Evolutionary conservation across 2,329 filamentous ascomycete genomes (phyloP).

Genomic region (Apiospora aurea): DNA sequence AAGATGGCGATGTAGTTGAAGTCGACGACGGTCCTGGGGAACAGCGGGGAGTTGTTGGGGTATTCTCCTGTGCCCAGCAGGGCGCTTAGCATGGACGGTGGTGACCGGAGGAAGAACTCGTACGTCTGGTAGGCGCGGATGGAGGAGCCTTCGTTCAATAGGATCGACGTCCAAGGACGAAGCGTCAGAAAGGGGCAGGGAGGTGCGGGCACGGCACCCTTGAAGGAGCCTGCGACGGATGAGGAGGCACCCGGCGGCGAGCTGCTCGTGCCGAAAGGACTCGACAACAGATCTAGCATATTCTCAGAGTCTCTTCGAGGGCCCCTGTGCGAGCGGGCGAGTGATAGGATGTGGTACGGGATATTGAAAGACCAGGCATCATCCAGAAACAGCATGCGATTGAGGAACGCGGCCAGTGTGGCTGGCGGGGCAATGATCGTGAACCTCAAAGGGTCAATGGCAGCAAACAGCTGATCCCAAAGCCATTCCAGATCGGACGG

Average conservation of each 20-base stretch:
- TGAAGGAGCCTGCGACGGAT: conserved; percentile 23
- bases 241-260: conserved; percentile 32
- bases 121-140: conserved; percentile 74
- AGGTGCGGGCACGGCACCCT: conserved; percentile 26
- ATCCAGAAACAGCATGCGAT: conserved; percentile 61
- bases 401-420: conserved; percentile 67
- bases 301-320: not conserved
- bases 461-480: conserved; percentile 63
- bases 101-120: conserved; percentile 71
- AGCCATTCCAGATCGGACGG: conserved; percentile 48
- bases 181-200: conserved; percentile 59
- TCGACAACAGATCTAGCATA: not conserved
- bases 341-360: conserved; percentile 65
- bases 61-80: conserved; percentile 53
- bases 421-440: conserved; percentile 67
- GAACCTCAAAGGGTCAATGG: conserved; percentile 60
- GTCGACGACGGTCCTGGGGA: conserved; percentile 53
- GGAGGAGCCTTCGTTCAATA: conserved; percentile 79
- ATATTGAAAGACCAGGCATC: conserved; percentile 71
- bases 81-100: conserved; percentile 66
- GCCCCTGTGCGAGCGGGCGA: conserved; percentile 43
- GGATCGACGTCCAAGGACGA: conserved; percentile 69
- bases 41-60: conserved; percentile 44
- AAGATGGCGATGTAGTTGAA: conserved; percentile 72
- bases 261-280: conserved; percentile 33